Conservation (phyloP, 75 land plant species). For the Larix kaempferi region DNA sequence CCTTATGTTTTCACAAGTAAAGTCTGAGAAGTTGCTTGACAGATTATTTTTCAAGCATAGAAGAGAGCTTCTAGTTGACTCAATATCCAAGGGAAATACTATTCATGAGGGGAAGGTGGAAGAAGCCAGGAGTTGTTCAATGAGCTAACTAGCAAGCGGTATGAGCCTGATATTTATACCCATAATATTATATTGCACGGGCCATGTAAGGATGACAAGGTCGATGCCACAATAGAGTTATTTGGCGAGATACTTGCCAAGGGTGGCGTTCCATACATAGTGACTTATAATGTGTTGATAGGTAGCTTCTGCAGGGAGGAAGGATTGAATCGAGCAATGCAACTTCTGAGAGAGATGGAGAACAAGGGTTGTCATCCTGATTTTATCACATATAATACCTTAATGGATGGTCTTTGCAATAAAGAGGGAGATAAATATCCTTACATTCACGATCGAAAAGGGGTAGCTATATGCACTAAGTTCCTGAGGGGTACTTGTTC, state of each 20-base stretch:
- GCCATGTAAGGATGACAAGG: conserved; percentile 45
- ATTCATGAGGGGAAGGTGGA: conserved; percentile 54
- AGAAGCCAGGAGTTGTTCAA: conserved; percentile 54
- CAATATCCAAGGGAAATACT: too few relatives aligned
- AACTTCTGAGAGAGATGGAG: conserved; percentile 39
- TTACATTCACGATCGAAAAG: too few relatives aligned
- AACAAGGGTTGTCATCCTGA: conserved; percentile 44
- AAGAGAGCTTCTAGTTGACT: too few relatives aligned
- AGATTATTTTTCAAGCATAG: too few relatives aligned
- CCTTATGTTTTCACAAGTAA: too few relatives aligned
- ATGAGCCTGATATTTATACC: conserved; percentile 55
- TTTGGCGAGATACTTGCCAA: conserved; percentile 44
- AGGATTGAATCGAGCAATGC: conserved; percentile 38
- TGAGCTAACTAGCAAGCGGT: conserved; percentile 48
- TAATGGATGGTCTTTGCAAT: conserved; percentile 51
- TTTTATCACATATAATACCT: conserved; percentile 53
- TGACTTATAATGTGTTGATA: conserved; percentile 59
- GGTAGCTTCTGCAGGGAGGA: conserved; percentile 49
- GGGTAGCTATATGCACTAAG: too few relatives aligned
- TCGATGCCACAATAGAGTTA: conserved; percentile 44
- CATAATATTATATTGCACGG: conserved; percentile 47
- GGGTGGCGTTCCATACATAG: conserved; percentile 52
- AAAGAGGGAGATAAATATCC: conserved; percentile 23
- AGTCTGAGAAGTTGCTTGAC: too few relatives aligned
- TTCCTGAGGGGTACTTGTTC: too few relatives aligned